Conservation (phyloP, 1,284 basidiomycete genomes). For the Moesziomyces sp. region DNA sequence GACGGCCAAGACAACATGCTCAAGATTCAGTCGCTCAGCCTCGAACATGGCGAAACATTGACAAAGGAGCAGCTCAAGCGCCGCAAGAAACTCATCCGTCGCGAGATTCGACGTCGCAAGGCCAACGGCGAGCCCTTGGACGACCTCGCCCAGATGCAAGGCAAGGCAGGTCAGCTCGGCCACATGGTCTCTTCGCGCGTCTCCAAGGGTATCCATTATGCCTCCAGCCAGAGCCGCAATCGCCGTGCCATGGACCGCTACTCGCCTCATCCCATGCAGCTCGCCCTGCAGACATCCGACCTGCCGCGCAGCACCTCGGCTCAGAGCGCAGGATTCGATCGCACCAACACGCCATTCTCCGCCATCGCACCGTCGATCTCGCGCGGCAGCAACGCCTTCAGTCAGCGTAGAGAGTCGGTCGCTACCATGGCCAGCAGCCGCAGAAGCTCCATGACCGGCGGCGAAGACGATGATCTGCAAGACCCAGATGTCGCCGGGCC, state of each 20-base stretch:
- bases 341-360: constrained; percentile 19
- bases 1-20: constrained; percentile 22
- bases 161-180: constrained; percentile 29
- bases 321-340: constrained; percentile 10
- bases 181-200: constrained; percentile 43
- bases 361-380: constrained; percentile 29
- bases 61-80: constrained; percentile 52
- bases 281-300: constrained; percentile 30
- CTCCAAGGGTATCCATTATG: constrained; percentile 55
- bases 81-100: constrained; percentile 49
- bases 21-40: constrained; percentile 17
- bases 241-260: constrained; percentile 61
- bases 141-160: constrained; percentile 29
- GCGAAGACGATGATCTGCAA: constrained; percentile 12
- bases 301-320: constrained; percentile 20
- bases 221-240: constrained; percentile 51
- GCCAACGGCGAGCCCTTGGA: constrained; percentile 38
- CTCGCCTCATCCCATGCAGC: constrained; percentile 46
- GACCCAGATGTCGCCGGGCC: constrained; percentile 13
- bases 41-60: constrained; percentile 53
- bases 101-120: constrained; percentile 46
- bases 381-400: constrained; percentile 23
- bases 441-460: constrained; percentile 32
- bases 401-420: constrained; percentile 31
- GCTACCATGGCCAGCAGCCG: constrained; percentile 39